phyloP scores from a whole-genome alignment of 805 yeast genomes.

The Metschnikowia sp. region DNA sequence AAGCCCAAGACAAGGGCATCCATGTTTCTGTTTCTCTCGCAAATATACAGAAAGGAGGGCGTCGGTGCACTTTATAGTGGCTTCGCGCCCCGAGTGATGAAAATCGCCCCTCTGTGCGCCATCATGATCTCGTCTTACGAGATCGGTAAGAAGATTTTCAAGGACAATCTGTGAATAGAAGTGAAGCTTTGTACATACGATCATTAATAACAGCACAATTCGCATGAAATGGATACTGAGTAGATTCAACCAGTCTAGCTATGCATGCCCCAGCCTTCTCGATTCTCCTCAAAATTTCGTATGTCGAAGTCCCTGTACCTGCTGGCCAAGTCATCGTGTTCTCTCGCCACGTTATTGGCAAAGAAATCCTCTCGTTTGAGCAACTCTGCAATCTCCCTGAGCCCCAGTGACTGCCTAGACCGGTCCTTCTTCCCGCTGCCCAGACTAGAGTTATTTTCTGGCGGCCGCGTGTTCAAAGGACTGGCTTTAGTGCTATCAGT shows the following conservation, averaged over 20 bases:
- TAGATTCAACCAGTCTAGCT: background rate
- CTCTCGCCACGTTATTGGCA: conserved; percentile 5
- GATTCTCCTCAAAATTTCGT: conserved; percentile 12
- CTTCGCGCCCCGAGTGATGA: conserved; percentile 76
- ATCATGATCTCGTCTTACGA: conserved; percentile 97
- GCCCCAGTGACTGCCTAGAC: background rate
- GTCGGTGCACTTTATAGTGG: conserved; percentile 84
- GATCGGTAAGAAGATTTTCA: conserved; percentile 62
- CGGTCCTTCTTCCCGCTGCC: conserved; percentile 2
- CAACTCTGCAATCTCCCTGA: conserved; percentile 4
- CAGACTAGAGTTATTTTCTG: conserved; percentile 2
- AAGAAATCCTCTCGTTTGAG: conserved; percentile 8
- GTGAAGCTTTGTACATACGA: background rate
- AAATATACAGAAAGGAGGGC: conserved; percentile 73
- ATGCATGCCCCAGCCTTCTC: conserved; percentile 17
- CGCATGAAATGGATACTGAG: background rate
- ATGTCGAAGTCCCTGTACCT: conserved; percentile 8
- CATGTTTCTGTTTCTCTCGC: conserved; percentile 66
- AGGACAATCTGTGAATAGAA: conserved; percentile 12
- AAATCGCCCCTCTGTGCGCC: conserved; percentile 96
- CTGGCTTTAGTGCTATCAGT: conserved; percentile 6
- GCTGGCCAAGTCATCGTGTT: conserved; percentile 4
- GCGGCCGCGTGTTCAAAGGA: conserved; percentile 6
- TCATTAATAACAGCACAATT: background rate
- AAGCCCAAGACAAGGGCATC: conserved; percentile 32